These are phyloP conservation scores for Penicillium sp. DNA, from an alignment of 2,329 filamentous ascomycete species.

Conservation along the genomic window DNA sequence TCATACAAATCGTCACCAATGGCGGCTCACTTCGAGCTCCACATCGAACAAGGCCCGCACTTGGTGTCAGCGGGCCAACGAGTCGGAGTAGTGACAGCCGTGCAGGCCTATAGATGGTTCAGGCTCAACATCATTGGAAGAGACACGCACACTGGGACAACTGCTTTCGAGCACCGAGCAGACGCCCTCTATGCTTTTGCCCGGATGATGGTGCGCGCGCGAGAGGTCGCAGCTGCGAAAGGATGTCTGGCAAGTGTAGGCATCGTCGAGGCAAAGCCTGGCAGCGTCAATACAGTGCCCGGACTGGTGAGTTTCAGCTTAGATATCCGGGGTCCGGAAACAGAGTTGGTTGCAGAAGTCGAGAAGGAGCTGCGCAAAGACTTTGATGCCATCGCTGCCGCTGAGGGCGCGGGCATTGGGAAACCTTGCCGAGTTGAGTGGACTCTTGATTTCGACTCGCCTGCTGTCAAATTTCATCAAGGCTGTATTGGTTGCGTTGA, in stretches of 20 bases:
- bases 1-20: constrained; percentile 64
- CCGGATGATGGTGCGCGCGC: constrained; percentile 67
- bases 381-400: constrained; percentile 62
- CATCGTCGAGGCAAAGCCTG: constrained; percentile 66
- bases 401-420: constrained; percentile 55
- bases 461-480: constrained; percentile 65
- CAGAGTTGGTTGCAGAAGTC: constrained; percentile 59
- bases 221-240: constrained; percentile 62
- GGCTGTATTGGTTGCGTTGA: constrained; percentile 69
- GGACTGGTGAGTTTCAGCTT: constrained; percentile 68
- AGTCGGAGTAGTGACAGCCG: constrained; percentile 70
- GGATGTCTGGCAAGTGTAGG: constrained; percentile 69
- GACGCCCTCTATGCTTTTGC: constrained; percentile 70
- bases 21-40: constrained; percentile 75
- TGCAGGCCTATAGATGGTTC: constrained; percentile 76
- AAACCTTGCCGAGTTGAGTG: constrained; percentile 60
- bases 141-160: constrained; percentile 76
- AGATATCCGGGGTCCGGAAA: constrained; percentile 64
- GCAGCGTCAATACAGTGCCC: constrained; percentile 74
- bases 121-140: constrained; percentile 66
- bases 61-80: constrained; percentile 65
- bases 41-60: constrained; percentile 81
- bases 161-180: constrained; percentile 64
- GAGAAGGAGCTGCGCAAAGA: constrained; percentile 59
- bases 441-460: constrained; percentile 61